Evolutionary conservation across 1,284 basidiomycete species (phyloP), one percentile per base, ranked within the genome.

Genomic region (Taiwanofungus camphoratus): DNA sequence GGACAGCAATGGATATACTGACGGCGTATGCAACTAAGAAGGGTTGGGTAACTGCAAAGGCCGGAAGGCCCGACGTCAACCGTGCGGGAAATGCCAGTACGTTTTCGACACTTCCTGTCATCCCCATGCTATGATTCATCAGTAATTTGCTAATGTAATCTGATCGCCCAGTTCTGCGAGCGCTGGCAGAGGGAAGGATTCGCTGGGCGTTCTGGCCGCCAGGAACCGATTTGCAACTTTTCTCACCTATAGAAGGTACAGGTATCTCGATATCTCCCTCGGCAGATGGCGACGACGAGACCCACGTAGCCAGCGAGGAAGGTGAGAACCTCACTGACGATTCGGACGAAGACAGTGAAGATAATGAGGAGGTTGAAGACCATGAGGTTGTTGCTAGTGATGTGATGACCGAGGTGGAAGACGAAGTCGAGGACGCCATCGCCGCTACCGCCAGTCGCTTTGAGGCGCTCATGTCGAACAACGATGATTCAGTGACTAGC

Each of bases 201-300:
- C 70, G 71, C 31, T 95, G 92, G 92, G 85, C 79, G 16, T 94
- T 93, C 63, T 87, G 83, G 79, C 87, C 89, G 4, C 82, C 79
- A 13, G 73, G 59, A 5, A 70, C 66, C 1, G 61, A 69, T 21
- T 44, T 56, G 6, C 51, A 51, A 6, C 49, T 48, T 23, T 54
- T 68, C 30, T 46, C 55, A 27, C 36, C 49, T 33, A 44, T 49
- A 31, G 53, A 52, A 18, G 64, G 63, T 5, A 54, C 59, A 18
- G 74, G 87, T 3, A 77, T 87, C 49, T 87, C 80, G 82, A 68
- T 86, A 38, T 67, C 67, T 24, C 54, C 56, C 38, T 55, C 27
- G 16, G 55, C 53, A 4, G 60, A 52, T 3, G 61, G 62, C 12
- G 58, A 57, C n/a, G 55, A 55, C 23, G 63, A 60, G 11, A 58